phyloP scores from a whole-genome alignment of 176 grass and related monocot genomes.

The Juncus inflexus region DNA sequence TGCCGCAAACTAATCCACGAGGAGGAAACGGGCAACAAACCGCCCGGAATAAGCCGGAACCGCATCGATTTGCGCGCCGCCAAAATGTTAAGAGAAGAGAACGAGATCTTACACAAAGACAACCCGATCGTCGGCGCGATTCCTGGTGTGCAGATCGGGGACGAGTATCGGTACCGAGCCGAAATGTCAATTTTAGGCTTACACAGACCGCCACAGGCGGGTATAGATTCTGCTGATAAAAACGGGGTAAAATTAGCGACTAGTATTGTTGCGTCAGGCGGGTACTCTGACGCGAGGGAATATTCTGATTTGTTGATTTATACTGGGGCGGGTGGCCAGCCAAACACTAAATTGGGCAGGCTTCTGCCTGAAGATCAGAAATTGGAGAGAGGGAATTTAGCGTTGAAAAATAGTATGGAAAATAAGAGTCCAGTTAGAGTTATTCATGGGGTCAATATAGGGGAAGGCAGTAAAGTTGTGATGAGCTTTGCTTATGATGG shows the following conservation, averaged over 20 bases:
- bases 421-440: slow-evolving; percentile 55
- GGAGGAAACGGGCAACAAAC: slow-evolving; percentile 16
- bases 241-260: slow-evolving; percentile 1
- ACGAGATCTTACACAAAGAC: slow-evolving; percentile 13
- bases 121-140: slow-evolving; percentile 5
- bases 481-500: slow-evolving; percentile 86
- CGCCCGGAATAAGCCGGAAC: not conserved
- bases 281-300: slow-evolving; percentile 17
- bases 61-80: slow-evolving; percentile 22
- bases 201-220: slow-evolving; percentile 12
- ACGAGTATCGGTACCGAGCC: slow-evolving; percentile 26
- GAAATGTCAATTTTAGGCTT: slow-evolving; percentile 14
- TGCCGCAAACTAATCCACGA: slow-evolving; percentile 12
- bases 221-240: not conserved
- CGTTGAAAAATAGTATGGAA: slow-evolving; percentile 50
- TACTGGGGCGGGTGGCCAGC: slow-evolving; percentile 19
- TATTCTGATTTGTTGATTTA: slow-evolving; percentile 17
- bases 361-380: slow-evolving; percentile 47
- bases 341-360: slow-evolving; percentile 3
- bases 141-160: slow-evolving; percentile 18
- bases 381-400: slow-evolving; percentile 70
- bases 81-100: not conserved
- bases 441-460: slow-evolving; percentile 41
- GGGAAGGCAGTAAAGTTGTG: slow-evolving; percentile 10
- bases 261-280: slow-evolving; percentile 19